Evolutionary conservation across 2,329 filamentous ascomycete species (phyloP).

Genomic region (Verticillium tricorpus): DNA sequence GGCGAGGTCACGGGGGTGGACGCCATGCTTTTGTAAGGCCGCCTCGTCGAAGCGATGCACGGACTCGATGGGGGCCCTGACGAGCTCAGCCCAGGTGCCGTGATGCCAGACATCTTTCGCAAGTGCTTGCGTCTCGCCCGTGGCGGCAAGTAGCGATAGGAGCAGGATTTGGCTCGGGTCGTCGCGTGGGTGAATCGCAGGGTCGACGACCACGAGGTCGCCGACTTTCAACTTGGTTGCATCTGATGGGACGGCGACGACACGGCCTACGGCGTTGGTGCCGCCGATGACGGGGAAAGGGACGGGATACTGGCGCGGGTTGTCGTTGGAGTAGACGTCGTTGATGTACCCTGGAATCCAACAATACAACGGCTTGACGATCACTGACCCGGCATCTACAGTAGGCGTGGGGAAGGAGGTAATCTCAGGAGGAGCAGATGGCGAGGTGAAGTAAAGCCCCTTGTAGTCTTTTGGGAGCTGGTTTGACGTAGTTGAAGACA

Average conservation of each 20-base stretch:
- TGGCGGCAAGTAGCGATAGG: conserved; percentile 20
- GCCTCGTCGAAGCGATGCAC: not conserved
- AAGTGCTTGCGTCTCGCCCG: not conserved
- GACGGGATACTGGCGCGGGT: conserved; percentile 9
- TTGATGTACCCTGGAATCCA: not conserved
- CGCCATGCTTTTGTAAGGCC: not conserved
- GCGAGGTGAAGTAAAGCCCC: not conserved
- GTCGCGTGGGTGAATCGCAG: not conserved
- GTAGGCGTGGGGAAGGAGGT: not conserved
- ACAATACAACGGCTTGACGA: not conserved
- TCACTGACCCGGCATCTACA: not conserved
- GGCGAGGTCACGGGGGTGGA: not conserved
- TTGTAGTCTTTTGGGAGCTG: not conserved
- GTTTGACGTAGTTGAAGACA: not conserved
- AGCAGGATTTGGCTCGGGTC: conserved; percentile 8
- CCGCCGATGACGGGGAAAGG: conserved; percentile 28
- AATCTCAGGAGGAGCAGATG: not conserved
- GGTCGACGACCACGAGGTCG: conserved; percentile 2
- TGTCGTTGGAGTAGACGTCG: not conserved
- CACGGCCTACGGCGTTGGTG: conserved; percentile 27
- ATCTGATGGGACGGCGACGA: conserved; percentile 27
- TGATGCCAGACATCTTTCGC: not conserved
- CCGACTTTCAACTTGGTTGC: conserved; percentile 17
- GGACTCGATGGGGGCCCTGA: not conserved
- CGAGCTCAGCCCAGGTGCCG: not conserved